These are phyloP conservation scores for Yarrowia alimentaria DNA, from an alignment of 805 yeast species.

Conservation along the genomic window DNA sequence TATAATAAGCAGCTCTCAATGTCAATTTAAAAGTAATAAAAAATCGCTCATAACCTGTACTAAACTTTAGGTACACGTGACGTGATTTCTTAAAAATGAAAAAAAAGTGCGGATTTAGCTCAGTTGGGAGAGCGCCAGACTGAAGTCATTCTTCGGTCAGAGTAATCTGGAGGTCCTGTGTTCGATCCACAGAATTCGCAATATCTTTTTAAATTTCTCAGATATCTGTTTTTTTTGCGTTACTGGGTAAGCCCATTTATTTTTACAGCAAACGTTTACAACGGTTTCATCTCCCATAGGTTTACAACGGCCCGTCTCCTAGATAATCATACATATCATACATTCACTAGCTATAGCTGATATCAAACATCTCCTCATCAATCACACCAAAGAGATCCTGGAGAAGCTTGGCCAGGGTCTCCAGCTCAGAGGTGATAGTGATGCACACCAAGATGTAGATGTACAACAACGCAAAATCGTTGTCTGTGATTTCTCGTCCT, in stretches of 20 bases:
- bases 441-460: constrained; percentile 71
- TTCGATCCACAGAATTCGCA: constrained; percentile 65
- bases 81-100: neutral
- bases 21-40: neutral
- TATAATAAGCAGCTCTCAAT: neutral
- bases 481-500: constrained; percentile 44
- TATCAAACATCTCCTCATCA: constrained; percentile 57
- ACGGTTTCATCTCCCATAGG: neutral
- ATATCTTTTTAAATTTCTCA: neutral
- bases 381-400: constrained; percentile 65
- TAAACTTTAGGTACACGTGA: neutral
- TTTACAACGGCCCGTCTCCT: neutral
- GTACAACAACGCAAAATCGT: constrained; percentile 74
- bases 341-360: constrained; percentile 34
- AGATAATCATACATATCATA: no score
- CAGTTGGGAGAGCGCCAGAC: constrained; percentile 45
- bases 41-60: constrained; percentile 1
- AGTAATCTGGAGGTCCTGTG: constrained; percentile 73
- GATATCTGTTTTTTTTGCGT: neutral
- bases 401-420: constrained; percentile 53
- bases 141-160: constrained; percentile 34
- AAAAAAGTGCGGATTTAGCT: constrained; percentile 35
- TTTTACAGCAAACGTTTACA: neutral
- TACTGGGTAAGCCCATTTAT: neutral
- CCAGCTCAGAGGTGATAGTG: constrained; percentile 63